Conservation (phyloP, 1,284 basidiomycete genomes). For the Pseudozyma flocculosa region DNA sequence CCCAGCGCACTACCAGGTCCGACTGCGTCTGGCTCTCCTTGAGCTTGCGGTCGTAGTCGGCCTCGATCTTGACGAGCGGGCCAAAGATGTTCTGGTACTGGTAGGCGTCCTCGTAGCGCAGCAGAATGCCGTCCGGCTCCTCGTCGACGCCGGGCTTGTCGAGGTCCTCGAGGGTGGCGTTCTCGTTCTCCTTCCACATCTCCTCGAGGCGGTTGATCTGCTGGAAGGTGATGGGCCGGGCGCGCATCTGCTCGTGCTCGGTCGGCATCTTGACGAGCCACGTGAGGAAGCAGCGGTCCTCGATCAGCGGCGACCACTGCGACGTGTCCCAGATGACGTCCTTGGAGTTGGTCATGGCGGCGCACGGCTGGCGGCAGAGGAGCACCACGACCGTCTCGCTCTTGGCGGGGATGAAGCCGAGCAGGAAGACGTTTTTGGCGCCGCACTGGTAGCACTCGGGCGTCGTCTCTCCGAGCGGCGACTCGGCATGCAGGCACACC, state of each 20-base stretch:
- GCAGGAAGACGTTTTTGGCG: constrained; percentile 99
- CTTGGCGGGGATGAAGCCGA: constrained; percentile 98
- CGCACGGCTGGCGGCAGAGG: constrained; percentile 98
- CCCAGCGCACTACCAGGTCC: constrained; percentile 93
- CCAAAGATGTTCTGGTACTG: constrained; percentile 99
- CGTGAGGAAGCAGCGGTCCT: constrained; percentile 94
- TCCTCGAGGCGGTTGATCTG: constrained; percentile 98
- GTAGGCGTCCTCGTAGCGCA: constrained; percentile 93
- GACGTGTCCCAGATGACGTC: constrained; percentile 98
- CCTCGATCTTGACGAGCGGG: constrained; percentile 97
- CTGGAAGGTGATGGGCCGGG: constrained; percentile 90
- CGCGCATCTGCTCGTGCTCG: constrained; percentile 90
- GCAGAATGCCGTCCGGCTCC: constrained; percentile 85
- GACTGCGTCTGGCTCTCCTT: constrained; percentile 99
- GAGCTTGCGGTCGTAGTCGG: constrained; percentile 95
- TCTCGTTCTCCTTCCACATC: constrained; percentile 93
- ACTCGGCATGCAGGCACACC: constrained; percentile 91
- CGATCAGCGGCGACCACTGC: constrained; percentile 97
- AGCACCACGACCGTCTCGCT: constrained; percentile 97
- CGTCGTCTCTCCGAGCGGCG: constrained; percentile 91
- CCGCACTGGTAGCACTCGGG: constrained; percentile 97
- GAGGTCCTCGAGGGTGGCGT: constrained; percentile 90
- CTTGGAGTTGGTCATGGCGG: constrained; percentile 79
- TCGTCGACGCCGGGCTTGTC: constrained; percentile 73
- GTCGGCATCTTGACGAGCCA: constrained; percentile 98